A percentile compares a stretch with the other conserved stretches of the same genome.
Evolutionary conservation across 345 rosid genomes (phyloP).

Genomic region (Arabis alpina): DNA sequence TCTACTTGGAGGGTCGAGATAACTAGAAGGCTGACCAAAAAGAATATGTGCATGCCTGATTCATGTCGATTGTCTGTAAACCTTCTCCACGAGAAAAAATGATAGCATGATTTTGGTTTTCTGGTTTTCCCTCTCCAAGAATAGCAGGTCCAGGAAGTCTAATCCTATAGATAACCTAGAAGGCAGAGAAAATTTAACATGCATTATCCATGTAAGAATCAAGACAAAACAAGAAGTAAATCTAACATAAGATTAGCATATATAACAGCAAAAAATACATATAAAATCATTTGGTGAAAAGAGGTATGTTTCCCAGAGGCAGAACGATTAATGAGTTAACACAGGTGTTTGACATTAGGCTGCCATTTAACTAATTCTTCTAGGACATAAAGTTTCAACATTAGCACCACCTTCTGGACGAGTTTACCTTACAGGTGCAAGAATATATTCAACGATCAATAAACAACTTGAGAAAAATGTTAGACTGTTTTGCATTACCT

Average conservation of each 20-base stretch:
- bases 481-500: constrained; percentile 53
- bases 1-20: background rate
- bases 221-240: constrained; percentile 4
- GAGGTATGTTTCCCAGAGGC: constrained; percentile 8
- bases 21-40: background rate
- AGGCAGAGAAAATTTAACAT: constrained; percentile 10
- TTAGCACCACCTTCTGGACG: constrained; percentile 20
- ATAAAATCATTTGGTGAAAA: background rate
- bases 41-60: constrained; percentile 63
- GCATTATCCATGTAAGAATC: constrained; percentile 7
- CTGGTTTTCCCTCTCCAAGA: constrained; percentile 99
- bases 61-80: constrained; percentile 98
- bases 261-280: constrained; percentile 3
- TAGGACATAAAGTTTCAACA: constrained; percentile 3
- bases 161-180: constrained; percentile 91
- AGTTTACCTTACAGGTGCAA: constrained; percentile 10
- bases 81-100: constrained; percentile 99
- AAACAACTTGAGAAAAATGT: constrained; percentile 5
- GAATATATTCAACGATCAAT: background rate
- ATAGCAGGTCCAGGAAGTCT: constrained; percentile 97
- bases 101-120: constrained; percentile 98
- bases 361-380: background rate
- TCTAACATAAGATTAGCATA: constrained; percentile 8
- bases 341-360: constrained; percentile 18
- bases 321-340: background rate